Base-by-base conservation (phyloP, 768 basidiomycete genomes). In the Lenzites betulinus region DNA sequence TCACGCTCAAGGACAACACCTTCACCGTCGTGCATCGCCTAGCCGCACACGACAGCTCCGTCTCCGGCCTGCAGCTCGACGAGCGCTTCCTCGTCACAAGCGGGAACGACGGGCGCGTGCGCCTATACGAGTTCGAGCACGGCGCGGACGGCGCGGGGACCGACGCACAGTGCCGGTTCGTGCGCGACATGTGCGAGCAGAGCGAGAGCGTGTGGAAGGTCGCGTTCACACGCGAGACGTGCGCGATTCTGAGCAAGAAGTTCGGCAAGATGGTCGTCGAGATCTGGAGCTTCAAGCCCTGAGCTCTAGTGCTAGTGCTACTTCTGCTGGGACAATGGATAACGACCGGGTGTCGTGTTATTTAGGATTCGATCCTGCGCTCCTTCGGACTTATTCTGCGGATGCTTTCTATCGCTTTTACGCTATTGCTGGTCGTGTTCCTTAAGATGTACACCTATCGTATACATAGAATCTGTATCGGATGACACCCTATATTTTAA, bases 151-250 rank as follows among this genome's bases (percentile, higher is more conserved):
- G 38, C 13, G 25, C 7, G 5, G 51, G 11, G 30, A 15, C 13
- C 11, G 55, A 9, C 23, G 55, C 53, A 41, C 64, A 63, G 64
- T 71, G 92, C 23, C 73, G 75, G 49, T 80, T 84, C 70, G 83
- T 96, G 64, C 78, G 95, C 55, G 93, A 95, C 67, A 70, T 96
- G 69, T 87, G 81, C 48, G 87, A 88, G 59, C 82, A 81, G 23
- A 88, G 88, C 60, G 93, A 95, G 71, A 85, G 83, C 58, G 87
- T 94, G 53, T 98, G 94, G 95, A 87, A 93, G 76, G 89, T 93
- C 42, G 85, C 80, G 39, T 90, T 87, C 76, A 80, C 83, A 69
- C 77, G 82, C 30, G 86, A 90, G 70, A 83, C 84, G 51, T 89
- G 86, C 71, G 92, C 89, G 20, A 79, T 97, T 42, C 84, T 94